A percentile compares a stretch with the other conserved stretches of the same genome.
Conservation (phyloP, 768 basidiomycete species). For the Russula compacta region DNA sequence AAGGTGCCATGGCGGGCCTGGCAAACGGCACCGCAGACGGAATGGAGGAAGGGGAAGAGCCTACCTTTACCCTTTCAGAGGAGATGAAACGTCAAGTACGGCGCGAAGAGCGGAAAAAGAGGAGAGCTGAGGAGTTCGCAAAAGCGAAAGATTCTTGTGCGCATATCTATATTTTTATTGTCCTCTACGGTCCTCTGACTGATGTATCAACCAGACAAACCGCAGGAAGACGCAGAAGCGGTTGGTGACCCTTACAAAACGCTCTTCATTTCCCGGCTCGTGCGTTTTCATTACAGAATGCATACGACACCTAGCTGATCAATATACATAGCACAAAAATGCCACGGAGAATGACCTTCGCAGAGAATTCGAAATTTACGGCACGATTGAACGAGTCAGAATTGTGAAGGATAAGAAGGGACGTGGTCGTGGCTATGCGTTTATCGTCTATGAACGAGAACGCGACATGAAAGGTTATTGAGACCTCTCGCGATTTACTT, state of each 20-base stretch:
- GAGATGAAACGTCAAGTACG: conserved; percentile 72
- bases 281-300: conserved; percentile 28
- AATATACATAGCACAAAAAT: conserved; percentile 62
- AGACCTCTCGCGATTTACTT: conserved; percentile 7
- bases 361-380: conserved; percentile 92
- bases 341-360: conserved; percentile 88
- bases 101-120: conserved; percentile 71
- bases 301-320: conserved; percentile 8
- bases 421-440: conserved; percentile 87
- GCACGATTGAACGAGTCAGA: conserved; percentile 87
- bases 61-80: conserved; percentile 71
- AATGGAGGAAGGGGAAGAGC: conserved; percentile 83
- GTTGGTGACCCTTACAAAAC: conserved; percentile 98
- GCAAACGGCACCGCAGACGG: conserved; percentile 50
- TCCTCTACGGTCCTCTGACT: conserved; percentile 1
- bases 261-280: conserved; percentile 89
- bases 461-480: conserved; percentile 95
- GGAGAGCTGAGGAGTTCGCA: conserved; percentile 66
- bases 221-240: conserved; percentile 83
- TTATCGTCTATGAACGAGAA: conserved; percentile 95
- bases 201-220: conserved; percentile 56
- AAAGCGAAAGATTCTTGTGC: conserved; percentile 77
- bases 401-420: conserved; percentile 88
- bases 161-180: conserved; percentile 26
- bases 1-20: conserved; percentile 63